Evolutionary conservation across 768 basidiomycete species (phyloP).

Genomic region (Cyclocybe cylindracea): DNA sequence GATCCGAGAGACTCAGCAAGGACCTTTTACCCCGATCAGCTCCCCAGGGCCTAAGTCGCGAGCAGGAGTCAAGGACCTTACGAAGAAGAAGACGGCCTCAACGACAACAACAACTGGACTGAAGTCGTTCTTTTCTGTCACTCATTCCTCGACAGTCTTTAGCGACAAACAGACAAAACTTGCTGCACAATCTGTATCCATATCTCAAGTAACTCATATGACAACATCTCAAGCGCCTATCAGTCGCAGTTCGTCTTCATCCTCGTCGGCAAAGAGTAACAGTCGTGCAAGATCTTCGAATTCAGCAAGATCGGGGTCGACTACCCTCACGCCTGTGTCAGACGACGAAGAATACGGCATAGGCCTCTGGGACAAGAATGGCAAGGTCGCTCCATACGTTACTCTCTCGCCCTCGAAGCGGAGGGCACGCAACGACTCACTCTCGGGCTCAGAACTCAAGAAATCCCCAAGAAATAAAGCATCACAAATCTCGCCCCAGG

Average conservation of each 20-base stretch:
- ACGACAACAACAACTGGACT: not conserved
- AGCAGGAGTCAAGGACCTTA: slow-evolving; percentile 16
- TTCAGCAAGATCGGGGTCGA: no score
- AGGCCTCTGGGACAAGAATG: not conserved
- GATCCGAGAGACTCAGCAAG: not conserved
- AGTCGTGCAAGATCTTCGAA: no score
- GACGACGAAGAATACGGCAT: slow-evolving; percentile 1
- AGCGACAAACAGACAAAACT: slow-evolving; percentile 1
- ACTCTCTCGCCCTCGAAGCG: slow-evolving; percentile 14
- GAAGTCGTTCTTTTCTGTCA: slow-evolving; percentile 16
- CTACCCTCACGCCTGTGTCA: not conserved
- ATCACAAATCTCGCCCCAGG: slow-evolving; percentile 6
- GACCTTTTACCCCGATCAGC: not conserved
- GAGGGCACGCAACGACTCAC: not conserved
- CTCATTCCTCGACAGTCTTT: not conserved
- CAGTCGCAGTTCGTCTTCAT: not conserved
- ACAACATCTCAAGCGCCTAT: not conserved
- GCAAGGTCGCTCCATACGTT: not conserved
- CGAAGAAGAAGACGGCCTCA: slow-evolving; percentile 12
- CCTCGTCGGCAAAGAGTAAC: not conserved
- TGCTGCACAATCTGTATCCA: not conserved
- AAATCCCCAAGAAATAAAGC: slow-evolving; percentile 22
- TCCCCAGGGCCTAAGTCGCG: slow-evolving; percentile 1
- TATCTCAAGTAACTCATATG: not conserved
- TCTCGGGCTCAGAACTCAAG: slow-evolving; percentile 10